Percentiles rank a stretch among this genome's conserved stretches.
phyloP scores from a whole-genome alignment of 345 rosid species.

The Sisymbrium altissimum region DNA sequence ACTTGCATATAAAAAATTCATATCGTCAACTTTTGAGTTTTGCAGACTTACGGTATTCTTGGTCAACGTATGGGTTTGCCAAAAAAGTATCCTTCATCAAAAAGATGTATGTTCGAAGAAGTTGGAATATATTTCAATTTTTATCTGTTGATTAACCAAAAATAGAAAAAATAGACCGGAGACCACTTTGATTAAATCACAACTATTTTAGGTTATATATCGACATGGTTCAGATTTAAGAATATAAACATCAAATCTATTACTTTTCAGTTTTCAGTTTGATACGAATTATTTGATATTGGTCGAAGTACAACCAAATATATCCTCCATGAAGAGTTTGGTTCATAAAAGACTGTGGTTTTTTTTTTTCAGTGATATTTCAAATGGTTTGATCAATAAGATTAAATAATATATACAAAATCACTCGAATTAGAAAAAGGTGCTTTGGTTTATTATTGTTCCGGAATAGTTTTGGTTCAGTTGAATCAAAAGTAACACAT shows the following conservation, averaged over 20 bases:
- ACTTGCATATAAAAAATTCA: background rate
- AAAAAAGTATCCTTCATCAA: background rate
- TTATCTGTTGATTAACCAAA: background rate
- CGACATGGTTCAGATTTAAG: background rate
- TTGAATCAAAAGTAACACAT: background rate
- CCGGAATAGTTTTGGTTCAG: background rate
- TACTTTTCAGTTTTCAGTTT: background rate
- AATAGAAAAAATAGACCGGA: background rate
- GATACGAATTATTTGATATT: background rate
- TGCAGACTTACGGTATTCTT: background rate
- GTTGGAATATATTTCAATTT: background rate
- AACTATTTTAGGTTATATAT: background rate
- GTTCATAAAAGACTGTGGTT: background rate
- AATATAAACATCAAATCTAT: background rate
- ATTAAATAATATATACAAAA: background rate
- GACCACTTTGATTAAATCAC: background rate
- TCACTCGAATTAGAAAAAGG: background rate
- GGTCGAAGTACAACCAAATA: background rate
- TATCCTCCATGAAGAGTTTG: background rate
- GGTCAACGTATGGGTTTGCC: conserved; percentile 1
- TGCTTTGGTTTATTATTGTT: background rate
- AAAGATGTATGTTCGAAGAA: background rate
- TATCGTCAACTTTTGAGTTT: background rate
- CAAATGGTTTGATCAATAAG: background rate
- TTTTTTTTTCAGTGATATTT: background rate